phyloP scores from a whole-genome alignment of 2,329 filamentous ascomycete species.

The Alternaria angustiovoidea region DNA sequence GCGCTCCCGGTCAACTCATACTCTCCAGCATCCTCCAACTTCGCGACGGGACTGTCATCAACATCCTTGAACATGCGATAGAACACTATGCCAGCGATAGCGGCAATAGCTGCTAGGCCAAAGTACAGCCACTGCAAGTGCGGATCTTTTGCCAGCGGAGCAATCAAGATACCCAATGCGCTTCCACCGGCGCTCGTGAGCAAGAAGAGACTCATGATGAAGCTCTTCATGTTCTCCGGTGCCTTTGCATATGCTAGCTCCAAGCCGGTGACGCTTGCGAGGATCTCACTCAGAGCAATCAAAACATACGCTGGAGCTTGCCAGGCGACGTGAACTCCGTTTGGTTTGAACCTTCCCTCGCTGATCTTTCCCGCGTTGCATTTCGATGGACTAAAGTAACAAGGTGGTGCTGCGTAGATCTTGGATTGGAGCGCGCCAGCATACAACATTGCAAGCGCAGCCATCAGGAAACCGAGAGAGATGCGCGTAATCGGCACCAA shows the following conservation, averaged over 20 bases:
- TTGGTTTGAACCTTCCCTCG: constrained; percentile 47
- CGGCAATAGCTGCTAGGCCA: constrained; percentile 62
- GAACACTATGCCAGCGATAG: constrained; percentile 62
- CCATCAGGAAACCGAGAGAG: constrained; percentile 61
- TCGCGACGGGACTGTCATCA: constrained; percentile 8
- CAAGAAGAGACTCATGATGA: constrained; percentile 65
- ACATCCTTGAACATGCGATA: constrained; percentile 55
- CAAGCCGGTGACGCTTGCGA: constrained; percentile 58
- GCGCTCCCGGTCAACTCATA: constrained; percentile 20
- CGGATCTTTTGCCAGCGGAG: constrained; percentile 69
- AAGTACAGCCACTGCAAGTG: constrained; percentile 73
- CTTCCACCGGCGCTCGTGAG: constrained; percentile 67
- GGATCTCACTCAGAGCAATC: constrained; percentile 56
- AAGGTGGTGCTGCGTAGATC: constrained; percentile 64
- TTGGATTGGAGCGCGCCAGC: constrained; percentile 65
- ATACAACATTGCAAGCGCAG: constrained; percentile 63
- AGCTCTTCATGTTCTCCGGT: constrained; percentile 57
- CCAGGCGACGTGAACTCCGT: constrained; percentile 56
- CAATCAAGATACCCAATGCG: constrained; percentile 68
- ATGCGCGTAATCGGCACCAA: constrained; percentile 62
- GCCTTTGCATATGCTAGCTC: constrained; percentile 59
- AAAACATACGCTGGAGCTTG: constrained; percentile 58
- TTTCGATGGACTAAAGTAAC: constrained; percentile 56
- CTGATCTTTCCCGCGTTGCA: constrained; percentile 48
- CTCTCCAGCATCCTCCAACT: constrained; percentile 21